Conservation (phyloP, 202 grass and related monocot genomes). For the Panicum virgatum region DNA sequence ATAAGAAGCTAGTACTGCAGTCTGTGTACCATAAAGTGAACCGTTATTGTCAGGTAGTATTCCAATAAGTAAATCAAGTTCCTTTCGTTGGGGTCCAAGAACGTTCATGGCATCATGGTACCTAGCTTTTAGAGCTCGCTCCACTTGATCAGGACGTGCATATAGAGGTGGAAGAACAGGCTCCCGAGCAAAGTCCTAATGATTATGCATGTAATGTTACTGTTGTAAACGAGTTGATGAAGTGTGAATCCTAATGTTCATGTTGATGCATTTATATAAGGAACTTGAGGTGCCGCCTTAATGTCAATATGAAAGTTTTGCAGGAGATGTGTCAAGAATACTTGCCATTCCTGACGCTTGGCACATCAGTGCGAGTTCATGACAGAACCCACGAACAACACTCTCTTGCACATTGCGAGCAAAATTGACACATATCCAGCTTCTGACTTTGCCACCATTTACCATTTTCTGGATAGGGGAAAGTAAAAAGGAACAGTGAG, state of each 20-base stretch:
- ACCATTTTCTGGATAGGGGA: conserved; percentile 67
- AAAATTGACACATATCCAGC: conserved; percentile 84
- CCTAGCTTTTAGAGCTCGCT: not conserved
- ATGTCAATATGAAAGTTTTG: not conserved
- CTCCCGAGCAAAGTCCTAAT: not conserved
- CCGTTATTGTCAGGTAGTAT: not conserved
- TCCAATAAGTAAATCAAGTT: not conserved
- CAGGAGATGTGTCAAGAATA: not conserved
- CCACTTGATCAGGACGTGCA: not conserved
- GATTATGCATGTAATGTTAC: conserved; percentile 26
- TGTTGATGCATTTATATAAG: conserved; percentile 22
- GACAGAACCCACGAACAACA: conserved; percentile 57
- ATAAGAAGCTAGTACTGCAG: not conserved
- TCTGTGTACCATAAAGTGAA: not conserved
- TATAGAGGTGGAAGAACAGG: not conserved
- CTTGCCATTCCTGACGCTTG: conserved; percentile 80
- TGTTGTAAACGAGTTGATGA: not conserved
- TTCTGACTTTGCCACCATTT: conserved; percentile 74
- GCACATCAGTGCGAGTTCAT: conserved; percentile 76
- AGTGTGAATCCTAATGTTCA: conserved; percentile 29
- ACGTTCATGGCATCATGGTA: not conserved
- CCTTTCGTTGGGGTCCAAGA: not conserved
- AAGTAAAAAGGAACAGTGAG: conserved; percentile 2
- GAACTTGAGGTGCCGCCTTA: conserved; percentile 1
- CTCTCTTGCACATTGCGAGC: conserved; percentile 60